Percentiles rank a stretch among this genome's conserved stretches.
phyloP scores from a whole-genome alignment of 2,329 filamentous ascomycete species.

The Ophiostoma sp. region DNA sequence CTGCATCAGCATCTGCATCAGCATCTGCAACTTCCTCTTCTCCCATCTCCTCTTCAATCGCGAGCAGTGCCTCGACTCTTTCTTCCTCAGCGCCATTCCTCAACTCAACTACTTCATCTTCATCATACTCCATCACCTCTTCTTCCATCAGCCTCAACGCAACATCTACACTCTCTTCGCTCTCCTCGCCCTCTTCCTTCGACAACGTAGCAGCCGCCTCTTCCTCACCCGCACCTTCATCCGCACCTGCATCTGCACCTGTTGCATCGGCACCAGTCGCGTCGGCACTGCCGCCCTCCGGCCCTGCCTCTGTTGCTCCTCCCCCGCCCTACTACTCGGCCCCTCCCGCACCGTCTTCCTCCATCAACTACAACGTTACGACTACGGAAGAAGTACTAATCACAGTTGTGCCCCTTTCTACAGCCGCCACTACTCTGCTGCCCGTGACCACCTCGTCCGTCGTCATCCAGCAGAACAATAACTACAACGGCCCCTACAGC shows the following conservation, averaged over 20 bases:
- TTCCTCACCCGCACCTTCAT: conserved; percentile 1
- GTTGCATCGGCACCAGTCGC: background rate
- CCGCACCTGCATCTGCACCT: background rate
- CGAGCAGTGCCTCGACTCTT: background rate
- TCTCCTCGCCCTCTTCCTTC: conserved; percentile 2
- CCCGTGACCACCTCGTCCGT: background rate
- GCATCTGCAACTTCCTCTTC: background rate
- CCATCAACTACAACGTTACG: conserved; percentile 16
- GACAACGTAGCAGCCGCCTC: background rate
- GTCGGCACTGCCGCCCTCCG: background rate
- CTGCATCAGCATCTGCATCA: background rate
- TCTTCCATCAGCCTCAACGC: conserved; percentile 6
- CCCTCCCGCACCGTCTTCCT: background rate
- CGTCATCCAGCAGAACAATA: background rate
- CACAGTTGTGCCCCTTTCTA: conserved; percentile 21
- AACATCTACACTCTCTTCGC: background rate
- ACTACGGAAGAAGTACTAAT: conserved; percentile 25
- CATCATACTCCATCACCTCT: background rate
- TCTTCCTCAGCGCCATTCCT: background rate
- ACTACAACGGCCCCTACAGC: conserved; percentile 14
- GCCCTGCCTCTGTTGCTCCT: background rate
- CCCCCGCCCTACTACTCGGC: background rate
- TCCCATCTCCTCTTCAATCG: background rate
- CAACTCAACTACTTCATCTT: background rate
- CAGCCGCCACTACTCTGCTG: conserved; percentile 12